A percentile compares a stretch with the other conserved stretches of the same genome.
Evolutionary conservation across 2,329 filamentous ascomycete genomes (phyloP).

Genomic region (Volutella citrinella): DNA sequence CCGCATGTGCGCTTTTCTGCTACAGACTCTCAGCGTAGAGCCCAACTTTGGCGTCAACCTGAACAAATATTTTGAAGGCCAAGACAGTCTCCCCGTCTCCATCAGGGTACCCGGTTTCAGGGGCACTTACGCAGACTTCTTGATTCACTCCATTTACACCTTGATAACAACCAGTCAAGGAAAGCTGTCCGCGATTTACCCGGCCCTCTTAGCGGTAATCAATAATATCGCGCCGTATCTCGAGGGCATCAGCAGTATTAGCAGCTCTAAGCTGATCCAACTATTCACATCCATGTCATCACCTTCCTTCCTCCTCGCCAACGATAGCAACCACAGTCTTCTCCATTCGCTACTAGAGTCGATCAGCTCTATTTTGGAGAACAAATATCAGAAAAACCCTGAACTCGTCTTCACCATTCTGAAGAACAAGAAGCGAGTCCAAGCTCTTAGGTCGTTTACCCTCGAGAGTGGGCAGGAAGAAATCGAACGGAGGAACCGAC

Average conservation of each 20-base stretch:
- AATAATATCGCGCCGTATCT: conserved; percentile 89
- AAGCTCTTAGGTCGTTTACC: conserved; percentile 82
- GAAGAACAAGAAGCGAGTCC: conserved; percentile 77
- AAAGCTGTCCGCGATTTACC: conserved; percentile 86
- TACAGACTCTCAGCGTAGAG: conserved; percentile 94
- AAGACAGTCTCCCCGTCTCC: conserved; percentile 78
- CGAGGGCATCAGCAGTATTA: conserved; percentile 69
- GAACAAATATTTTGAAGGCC: conserved; percentile 83
- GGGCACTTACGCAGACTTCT: conserved; percentile 89
- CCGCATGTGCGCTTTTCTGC: conserved; percentile 93
- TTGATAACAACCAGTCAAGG: conserved; percentile 90
- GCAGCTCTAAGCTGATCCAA: conserved; percentile 80
- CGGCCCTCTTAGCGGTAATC: conserved; percentile 85
- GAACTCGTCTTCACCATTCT: conserved; percentile 78
- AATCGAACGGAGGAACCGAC: conserved; percentile 74
- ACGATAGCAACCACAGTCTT: conserved; percentile 83
- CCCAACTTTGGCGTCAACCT: conserved; percentile 85
- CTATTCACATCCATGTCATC: conserved; percentile 91
- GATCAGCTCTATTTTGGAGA: conserved; percentile 85
- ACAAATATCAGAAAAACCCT: conserved; percentile 79
- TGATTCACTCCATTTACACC: conserved; percentile 91
- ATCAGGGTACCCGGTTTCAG: conserved; percentile 82
- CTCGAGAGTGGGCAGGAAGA: conserved; percentile 90
- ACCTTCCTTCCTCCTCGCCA: conserved; percentile 86
- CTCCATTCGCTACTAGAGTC: conserved; percentile 82